phyloP scores from a whole-genome alignment of 768 basidiomycete species.

The Udeniomyces megalosporus region DNA sequence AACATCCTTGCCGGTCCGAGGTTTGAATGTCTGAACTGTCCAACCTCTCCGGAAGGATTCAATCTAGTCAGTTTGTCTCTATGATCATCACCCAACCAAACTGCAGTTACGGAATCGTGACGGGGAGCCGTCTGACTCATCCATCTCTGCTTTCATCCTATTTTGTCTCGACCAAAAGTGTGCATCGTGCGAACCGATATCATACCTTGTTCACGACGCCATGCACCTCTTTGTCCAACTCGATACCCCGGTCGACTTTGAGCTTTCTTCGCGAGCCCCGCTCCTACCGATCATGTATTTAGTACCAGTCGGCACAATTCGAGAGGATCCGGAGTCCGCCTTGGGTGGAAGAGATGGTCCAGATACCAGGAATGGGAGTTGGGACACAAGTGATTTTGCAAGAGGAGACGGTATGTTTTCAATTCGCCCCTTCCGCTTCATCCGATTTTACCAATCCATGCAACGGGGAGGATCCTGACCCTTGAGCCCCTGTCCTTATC shows the following conservation, averaged over 20 bases:
- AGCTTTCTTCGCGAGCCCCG: slow-evolving; percentile 40
- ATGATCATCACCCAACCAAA: no score
- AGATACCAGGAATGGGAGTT: slow-evolving; percentile 2
- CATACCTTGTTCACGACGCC: slow-evolving; percentile 65
- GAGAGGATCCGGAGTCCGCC: slow-evolving; percentile 17
- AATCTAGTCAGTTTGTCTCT: slow-evolving; percentile 46
- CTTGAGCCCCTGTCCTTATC: not conserved
- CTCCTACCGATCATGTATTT: slow-evolving; percentile 41
- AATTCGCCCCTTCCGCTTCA: no score
- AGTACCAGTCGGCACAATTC: slow-evolving; percentile 7
- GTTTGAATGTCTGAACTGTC: slow-evolving; percentile 82
- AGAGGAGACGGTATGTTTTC: no score
- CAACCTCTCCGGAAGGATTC: slow-evolving; percentile 52
- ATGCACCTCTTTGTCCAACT: slow-evolving; percentile 80
- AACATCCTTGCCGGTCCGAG: slow-evolving; percentile 38
- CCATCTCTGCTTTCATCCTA: no score
- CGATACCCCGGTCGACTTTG: slow-evolving; percentile 54
- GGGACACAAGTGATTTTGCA: slow-evolving; percentile 6
- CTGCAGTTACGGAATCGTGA: no score
- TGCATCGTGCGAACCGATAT: slow-evolving; percentile 55
- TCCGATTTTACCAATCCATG: not conserved
- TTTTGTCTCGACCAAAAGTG: slow-evolving; percentile 41
- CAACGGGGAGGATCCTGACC: not conserved
- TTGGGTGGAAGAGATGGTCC: not conserved
- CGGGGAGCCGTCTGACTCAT: no score